Base-by-base conservation (phyloP, 1,284 basidiomycete genomes). In the Calocybe gambosa region DNA sequence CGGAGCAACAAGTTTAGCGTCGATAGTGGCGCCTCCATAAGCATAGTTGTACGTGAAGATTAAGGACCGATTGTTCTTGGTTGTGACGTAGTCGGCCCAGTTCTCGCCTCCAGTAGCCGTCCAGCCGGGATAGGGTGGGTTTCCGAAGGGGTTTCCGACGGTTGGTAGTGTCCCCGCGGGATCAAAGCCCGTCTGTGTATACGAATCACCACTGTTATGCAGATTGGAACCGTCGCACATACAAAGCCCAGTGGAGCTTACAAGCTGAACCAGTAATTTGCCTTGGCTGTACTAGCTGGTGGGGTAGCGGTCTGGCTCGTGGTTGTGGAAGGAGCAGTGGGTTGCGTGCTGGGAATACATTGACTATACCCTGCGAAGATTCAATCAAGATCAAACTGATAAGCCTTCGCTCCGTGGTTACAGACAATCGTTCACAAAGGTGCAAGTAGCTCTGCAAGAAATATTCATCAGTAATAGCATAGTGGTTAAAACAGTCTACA, bases 1-100 rank as follows among this genome's bases (percentile, higher is more conserved):
- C 1, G 79, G 77, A 5, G 64, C 47, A 28, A 80, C 77, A 21
- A 80, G 68, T 15, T 50, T 66, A 1, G 73, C 67, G 55, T 80
- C 69, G 50, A 80, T 80, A 15, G 77, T 80, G 13, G 78, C 78
- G 15, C 78, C 78, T 29, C 78, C 77, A 52, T 76, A 78, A 1
- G 79, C 78, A 51, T 74, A 80, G 60, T 81, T 80, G 63, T 78
- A 81, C 0, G 75, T 76, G 34, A 77, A 64, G 40, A 78, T 51
- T 6, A 71, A 56, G 5, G 77, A 77, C 28, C 66, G 71, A 64
- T 82, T 81, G 63, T 69, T 71, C 35, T 65, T 59, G 1, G 67
- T 65, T 0, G 77, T 75, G 46, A 69, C 63, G 46, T 68, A 69
- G 49, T 75, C 78, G 47, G 81, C 69, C 75, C 76, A 81, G 61